Conservation (phyloP, 2,329 filamentous ascomycete genomes). For the Colletotrichum acutatum region DNA sequence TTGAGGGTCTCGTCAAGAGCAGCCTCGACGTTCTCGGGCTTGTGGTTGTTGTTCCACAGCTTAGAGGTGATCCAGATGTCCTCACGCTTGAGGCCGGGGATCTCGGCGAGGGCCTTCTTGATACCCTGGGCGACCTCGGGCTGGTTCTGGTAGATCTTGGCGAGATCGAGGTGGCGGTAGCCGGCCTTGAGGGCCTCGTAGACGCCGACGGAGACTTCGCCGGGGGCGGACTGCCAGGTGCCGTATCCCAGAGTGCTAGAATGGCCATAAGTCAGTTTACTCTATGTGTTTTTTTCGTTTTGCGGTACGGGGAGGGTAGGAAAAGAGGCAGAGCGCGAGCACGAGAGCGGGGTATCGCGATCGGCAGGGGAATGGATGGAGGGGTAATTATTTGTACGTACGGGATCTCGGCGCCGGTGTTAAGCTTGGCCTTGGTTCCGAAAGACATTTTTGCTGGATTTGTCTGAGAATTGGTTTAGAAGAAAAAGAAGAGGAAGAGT, state of each 20-base stretch:
- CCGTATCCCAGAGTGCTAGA: conserved; percentile 48
- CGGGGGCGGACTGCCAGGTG: conserved; percentile 75
- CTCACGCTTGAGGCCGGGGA: conserved; percentile 63
- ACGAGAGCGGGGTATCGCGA: conserved; percentile 13
- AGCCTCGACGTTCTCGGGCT: conserved; percentile 67
- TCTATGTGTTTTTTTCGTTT: conserved; percentile 47
- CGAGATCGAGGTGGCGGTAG: conserved; percentile 70
- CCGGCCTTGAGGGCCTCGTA: conserved; percentile 71
- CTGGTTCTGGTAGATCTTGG: conserved; percentile 73
- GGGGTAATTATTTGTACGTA: conserved; percentile 8
- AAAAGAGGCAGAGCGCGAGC: conserved; percentile 50
- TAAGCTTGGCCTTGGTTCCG: conserved; percentile 67
- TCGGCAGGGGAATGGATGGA: neutral
- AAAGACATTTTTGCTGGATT: conserved; percentile 60
- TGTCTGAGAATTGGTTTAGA: neutral
- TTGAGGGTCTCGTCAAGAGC: conserved; percentile 67
- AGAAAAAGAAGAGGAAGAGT: neutral
- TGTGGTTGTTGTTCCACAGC: conserved; percentile 73
- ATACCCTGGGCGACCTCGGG: conserved; percentile 67
- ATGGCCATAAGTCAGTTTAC: conserved; percentile 44
- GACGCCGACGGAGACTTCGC: conserved; percentile 72
- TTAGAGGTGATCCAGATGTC: conserved; percentile 77
- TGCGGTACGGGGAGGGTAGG: too few relatives aligned
- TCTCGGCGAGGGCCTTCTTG: conserved; percentile 55
- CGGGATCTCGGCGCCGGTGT: conserved; percentile 74